Evolutionary conservation across 208 protist genomes (phyloP), one percentile per base, ranked within the genome.

Genomic region (Herpetomonas samuelpessoai): DNA sequence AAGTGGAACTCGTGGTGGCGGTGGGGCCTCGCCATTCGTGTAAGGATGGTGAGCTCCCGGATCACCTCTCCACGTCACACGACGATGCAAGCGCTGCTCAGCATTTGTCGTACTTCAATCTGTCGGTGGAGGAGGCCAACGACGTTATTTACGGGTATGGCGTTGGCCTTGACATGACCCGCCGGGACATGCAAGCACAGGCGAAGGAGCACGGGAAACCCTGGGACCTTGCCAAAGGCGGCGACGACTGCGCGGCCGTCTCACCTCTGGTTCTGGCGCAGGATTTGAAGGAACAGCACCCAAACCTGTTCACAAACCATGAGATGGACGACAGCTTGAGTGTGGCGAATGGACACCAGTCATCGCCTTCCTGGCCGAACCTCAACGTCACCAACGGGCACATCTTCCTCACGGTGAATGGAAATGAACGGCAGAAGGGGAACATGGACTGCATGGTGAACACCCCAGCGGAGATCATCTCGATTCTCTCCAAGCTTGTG

Each of bases 131-230:
- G 52, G 66, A 83, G 4, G 91, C 67, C 26, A 39, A 75, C 10
- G 51, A 79, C 9, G 60, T 90, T 30, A 82, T 96, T 18, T 79
- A 74, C 48, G 92, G 83, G 28, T 97, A 94, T 56, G 86, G 62
- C 2, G 61, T 97, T 9, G 85, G 81, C 21, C 64, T 97, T 9
- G 92, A 97, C 71, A 86, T 97, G 81, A 97, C 92, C 0, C 79
- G 81, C 1, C 78, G 92, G n/a, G 84, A 94, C 48, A 14, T 93
- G 47, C 92, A 97, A 67, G 46, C 62, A n/a, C 48, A 80, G 44
- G 83, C 85, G 1, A 94, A 91, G 60, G 59, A 46, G 21, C 74
- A 77, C 21, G 86, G 88, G 12, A 65, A 74, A 59, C 92, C 92
- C 47, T 95, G 88, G 86, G 86, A 91, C 44, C 57, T 92, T 4